A percentile compares a stretch with the other conserved stretches of the same genome.
These are phyloP conservation scores for Nicotiana tomentosiformis DNA, from an alignment of 257 asterid genomes.

Conservation along the genomic window DNA sequence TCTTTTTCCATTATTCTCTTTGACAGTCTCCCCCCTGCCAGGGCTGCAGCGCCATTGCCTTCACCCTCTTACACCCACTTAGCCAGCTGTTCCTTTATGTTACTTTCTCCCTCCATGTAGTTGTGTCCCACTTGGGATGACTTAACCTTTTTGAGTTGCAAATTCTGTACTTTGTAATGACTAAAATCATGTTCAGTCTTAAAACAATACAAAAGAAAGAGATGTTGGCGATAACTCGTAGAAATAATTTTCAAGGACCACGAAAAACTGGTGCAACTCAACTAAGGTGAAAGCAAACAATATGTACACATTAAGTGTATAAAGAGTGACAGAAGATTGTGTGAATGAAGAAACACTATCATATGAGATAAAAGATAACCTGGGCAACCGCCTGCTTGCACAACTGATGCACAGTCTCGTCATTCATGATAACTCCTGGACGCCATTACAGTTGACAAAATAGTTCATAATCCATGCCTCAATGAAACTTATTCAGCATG, in stretches of 20 bases:
- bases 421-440: conserved; percentile 96
- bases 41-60: not conserved
- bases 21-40: not conserved
- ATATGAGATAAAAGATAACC: conserved; percentile 34
- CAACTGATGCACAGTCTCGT: conserved; percentile 90
- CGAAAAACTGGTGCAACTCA: not conserved
- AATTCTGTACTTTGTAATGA: not conserved
- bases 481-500: not conserved
- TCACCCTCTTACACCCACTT: not conserved
- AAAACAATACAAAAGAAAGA: not conserved
- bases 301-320: not conserved
- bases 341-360: not conserved
- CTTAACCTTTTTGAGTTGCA: not conserved
- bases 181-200: not conserved
- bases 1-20: not conserved
- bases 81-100: not conserved
- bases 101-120: not conserved
- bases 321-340: not conserved
- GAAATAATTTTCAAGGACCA: not conserved
- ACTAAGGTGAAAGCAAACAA: not conserved
- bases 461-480: not conserved
- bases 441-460: conserved; percentile 18
- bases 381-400: conserved; percentile 96
- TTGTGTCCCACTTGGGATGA: not conserved
- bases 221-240: not conserved